Evolutionary conservation across 148 eudicot species (phyloP).

Genomic region (Rhododendron mucronatum): DNA sequence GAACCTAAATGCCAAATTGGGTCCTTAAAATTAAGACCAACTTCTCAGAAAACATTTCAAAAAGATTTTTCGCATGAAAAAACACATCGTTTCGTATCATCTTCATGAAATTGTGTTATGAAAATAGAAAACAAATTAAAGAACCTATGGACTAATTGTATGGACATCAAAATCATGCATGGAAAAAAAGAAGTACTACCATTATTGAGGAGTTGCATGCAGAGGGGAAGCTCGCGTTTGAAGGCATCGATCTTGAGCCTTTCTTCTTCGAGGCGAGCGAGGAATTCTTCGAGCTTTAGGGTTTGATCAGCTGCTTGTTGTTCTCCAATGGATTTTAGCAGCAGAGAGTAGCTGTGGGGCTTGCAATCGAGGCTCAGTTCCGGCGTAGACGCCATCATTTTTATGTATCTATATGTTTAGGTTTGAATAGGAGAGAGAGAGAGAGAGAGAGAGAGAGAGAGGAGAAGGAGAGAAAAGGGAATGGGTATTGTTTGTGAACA

Average conservation of each 20-base stretch:
- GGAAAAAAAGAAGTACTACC: conserved; percentile 26
- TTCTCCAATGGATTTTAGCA: conserved; percentile 53
- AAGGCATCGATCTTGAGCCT: conserved; percentile 85
- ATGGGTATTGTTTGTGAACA: conserved; percentile 60
- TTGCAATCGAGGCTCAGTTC: conserved; percentile 70
- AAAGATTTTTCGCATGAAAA: too few relatives aligned
- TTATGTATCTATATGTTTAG: conserved; percentile 6
- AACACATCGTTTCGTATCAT: too few relatives aligned
- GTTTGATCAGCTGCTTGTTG: conserved; percentile 18
- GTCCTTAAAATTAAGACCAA: not conserved
- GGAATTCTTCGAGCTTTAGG: conserved; percentile 60
- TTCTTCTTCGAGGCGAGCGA: conserved; percentile 76
- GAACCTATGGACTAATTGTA: not conserved
- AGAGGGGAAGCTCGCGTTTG: conserved; percentile 89
- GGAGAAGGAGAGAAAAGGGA: conserved; percentile 20
- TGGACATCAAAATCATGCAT: not conserved
- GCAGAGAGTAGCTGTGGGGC: conserved; percentile 66
- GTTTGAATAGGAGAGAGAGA: conserved; percentile 2
- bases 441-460: not conserved
- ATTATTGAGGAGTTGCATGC: conserved; percentile 80
- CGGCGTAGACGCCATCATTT: conserved; percentile 72
- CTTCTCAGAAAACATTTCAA: not conserved
- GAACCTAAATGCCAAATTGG: not conserved
- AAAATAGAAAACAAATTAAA: not conserved
- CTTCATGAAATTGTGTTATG: not conserved